These are phyloP conservation scores for Globisporangium canariense DNA, from an alignment of 352 stramenopile species.

Conservation along the genomic window DNA sequence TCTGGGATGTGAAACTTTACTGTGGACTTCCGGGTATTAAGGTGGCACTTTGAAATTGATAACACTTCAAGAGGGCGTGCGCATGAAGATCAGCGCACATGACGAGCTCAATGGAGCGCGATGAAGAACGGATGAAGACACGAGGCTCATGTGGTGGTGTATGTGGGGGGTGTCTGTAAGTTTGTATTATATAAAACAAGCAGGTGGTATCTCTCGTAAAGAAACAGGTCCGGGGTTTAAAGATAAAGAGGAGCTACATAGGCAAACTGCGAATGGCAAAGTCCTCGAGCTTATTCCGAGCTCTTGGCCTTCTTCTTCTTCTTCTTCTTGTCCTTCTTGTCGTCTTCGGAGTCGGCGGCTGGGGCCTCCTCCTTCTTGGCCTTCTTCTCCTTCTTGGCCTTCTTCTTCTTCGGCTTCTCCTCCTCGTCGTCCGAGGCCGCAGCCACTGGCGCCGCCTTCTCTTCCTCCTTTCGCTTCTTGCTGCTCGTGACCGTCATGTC, in stretches of 20 bases:
- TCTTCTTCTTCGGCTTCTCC: constrained; percentile 69
- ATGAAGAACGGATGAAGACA: background rate
- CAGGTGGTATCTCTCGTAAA: constrained; percentile 4
- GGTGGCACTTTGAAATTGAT: background rate
- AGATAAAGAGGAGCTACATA: constrained; percentile 1
- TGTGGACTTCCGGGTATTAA: background rate
- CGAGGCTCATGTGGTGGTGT: background rate
- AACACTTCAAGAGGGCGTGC: background rate
- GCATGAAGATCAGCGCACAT: background rate
- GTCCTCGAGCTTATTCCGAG: constrained; percentile 12
- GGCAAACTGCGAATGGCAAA: constrained; percentile 11
- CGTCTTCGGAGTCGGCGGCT: constrained; percentile 26
- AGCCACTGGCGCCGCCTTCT: constrained; percentile 40
- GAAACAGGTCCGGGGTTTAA: constrained; percentile 7
- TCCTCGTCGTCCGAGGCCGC: constrained; percentile 56
- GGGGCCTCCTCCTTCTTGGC: constrained; percentile 55
- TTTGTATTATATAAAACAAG: constrained; percentile 23
- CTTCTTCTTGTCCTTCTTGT: constrained; percentile 45
- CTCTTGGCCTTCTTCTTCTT: constrained; percentile 38
- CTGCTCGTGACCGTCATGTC: constrained; percentile 92
- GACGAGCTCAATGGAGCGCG: background rate
- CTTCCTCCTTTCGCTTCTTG: constrained; percentile 85
- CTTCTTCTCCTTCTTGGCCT: constrained; percentile 46
- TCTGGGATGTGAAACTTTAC: background rate
- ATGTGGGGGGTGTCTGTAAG: constrained; percentile 6